Evolutionary conservation across 129 eudicot genomes (phyloP).

Genomic region (Artemisia annua): DNA sequence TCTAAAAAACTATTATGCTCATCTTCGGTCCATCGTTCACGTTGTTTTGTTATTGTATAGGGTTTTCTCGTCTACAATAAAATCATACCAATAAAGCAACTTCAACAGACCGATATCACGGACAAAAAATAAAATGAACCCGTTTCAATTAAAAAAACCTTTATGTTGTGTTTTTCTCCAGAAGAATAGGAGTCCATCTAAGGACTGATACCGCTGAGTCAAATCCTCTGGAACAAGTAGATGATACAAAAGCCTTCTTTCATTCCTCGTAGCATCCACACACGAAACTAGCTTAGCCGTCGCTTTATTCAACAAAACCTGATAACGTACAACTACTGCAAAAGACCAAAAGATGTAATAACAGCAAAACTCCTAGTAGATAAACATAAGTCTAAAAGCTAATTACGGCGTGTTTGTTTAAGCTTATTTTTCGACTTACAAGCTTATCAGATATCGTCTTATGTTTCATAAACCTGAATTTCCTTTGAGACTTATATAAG

Average conservation of each 20-base stretch:
- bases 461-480: too few species aligned
- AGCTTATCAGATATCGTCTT: too few species aligned
- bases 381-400: not conserved
- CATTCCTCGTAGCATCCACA: conserved; percentile 37
- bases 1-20: conserved; percentile 94
- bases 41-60: conserved; percentile 96
- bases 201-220: conserved; percentile 42
- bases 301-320: conserved; percentile 38
- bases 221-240: conserved; percentile 48
- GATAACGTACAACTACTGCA: conserved; percentile 57
- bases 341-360: conserved; percentile 49
- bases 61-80: conserved; percentile 78
- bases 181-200: conserved; percentile 84
- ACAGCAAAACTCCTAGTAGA: conserved; percentile 5
- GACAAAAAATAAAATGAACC: not conserved
- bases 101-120: not conserved
- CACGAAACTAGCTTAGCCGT: conserved; percentile 41
- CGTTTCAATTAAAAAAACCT: conserved; percentile 39
- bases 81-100: not conserved
- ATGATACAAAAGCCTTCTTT: conserved; percentile 43
- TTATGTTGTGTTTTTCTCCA: conserved; percentile 63
- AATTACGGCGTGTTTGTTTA: not conserved
- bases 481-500: too few species aligned
- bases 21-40: conserved; percentile 98
- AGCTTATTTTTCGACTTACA: too few species aligned